Base-by-base conservation (phyloP, 2,329 filamentous ascomycete species). In the Penicillium sp. region DNA sequence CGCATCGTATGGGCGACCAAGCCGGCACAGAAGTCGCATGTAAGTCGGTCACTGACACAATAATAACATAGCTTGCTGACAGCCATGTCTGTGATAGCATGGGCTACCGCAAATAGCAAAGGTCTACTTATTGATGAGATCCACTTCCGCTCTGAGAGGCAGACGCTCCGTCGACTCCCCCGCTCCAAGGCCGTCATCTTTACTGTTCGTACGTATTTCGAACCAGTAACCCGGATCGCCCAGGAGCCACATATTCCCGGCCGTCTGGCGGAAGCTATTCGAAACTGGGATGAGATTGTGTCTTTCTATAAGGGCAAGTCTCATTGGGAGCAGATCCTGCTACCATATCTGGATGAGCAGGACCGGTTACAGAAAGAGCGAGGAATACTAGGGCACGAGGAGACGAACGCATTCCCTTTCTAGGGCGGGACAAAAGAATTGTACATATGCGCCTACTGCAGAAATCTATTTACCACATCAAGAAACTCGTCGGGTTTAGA, bases 1-100 rank as follows among this genome's bases (percentile, higher is more conserved):
- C 61, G 13, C 61, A 63, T 59, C 59, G 61, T 16, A 63, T 63
- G 61, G 61, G 61, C 14, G 54, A 60, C 2, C 59, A 63, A 40
- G 37, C 37, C n/a, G 61, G 61, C 33, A 55, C 54, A 37, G 59
- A 62, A 47, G 54, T 62, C 41, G 61, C 61, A 22, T 58, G 60
- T 62, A 27, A 14, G 60, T 44, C 22, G 16, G 13, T 27, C 5
- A 22, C 13, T 27, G 6, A 4, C 6, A 44, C 13, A 16, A 5
- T 3, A n/a, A 27, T 16, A 1, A 44, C 7, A 13, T 10, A 16
- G 18, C 39, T 18, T 22, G 18, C 19, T 44, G 24, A 44, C 18
- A 7, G 5, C 6, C 14, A 9, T 13, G 10, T 6, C 14, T 24
- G 14, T 6, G 11, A 44, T 6, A 44, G 41, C 41, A 27, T 44